Evolutionary conservation across 1,139 yeast species (phyloP).

Genomic region (Yamadazyma epiphylla): DNA sequence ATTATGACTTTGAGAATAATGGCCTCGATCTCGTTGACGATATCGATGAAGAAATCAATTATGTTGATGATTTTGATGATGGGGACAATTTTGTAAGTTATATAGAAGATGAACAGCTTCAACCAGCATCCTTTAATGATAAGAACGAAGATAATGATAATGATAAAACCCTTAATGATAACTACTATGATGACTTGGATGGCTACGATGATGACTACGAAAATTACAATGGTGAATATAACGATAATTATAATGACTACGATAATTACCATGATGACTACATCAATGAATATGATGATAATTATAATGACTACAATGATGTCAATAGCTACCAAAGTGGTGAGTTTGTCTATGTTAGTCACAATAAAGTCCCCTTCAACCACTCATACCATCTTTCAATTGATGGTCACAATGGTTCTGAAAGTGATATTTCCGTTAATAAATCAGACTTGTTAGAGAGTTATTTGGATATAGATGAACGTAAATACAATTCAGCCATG

Average conservation of each 20-base stretch:
- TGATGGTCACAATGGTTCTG: conserved; percentile 16
- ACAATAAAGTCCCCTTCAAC: conserved; percentile 16
- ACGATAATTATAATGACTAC: conserved; percentile 10
- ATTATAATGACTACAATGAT: conserved; percentile 5
- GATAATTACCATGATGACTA: conserved; percentile 6
- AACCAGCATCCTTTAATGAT: too few species aligned
- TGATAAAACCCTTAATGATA: conserved; percentile 3
- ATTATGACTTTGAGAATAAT: conserved; percentile 50
- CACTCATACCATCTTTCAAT: conserved; percentile 30
- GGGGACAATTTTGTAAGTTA: conserved; percentile 4
- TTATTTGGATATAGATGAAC: conserved; percentile 22
- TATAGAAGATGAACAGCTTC: conserved; percentile 3
- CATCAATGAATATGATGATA: conserved; percentile 5
- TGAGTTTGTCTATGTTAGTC: conserved; percentile 9
- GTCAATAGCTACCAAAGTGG: conserved; percentile 6
- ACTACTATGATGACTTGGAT: conserved; percentile 6
- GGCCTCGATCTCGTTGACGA: conserved; percentile 39
- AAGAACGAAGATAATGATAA: conserved; percentile 13
- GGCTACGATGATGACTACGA: conserved; percentile 4
- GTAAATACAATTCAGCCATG: conserved; percentile 1
- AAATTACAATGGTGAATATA: conserved; percentile 4
- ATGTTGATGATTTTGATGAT: conserved; percentile 36
- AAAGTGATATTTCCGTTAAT: conserved; percentile 20
- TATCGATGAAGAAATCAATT: conserved; percentile 46
- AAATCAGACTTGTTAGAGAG: conserved; percentile 22